These are phyloP conservation scores for Barnettozyma sucrosica DNA, from an alignment of 805 yeast species.

Conservation along the genomic window DNA sequence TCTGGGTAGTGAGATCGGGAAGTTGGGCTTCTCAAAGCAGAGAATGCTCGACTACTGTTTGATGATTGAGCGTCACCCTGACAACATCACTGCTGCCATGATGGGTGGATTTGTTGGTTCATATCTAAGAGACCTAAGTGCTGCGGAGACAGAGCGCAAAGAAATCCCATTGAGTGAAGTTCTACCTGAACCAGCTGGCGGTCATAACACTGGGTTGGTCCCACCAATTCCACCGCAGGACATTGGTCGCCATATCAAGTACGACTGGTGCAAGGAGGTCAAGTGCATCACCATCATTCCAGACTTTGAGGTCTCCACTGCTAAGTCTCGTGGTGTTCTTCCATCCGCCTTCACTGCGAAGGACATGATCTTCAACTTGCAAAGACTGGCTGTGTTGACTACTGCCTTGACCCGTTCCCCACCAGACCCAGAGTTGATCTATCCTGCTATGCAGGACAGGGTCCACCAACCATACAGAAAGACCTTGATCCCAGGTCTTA, in stretches of 20 bases:
- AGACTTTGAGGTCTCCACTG: slow-evolving; percentile 90
- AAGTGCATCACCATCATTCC: slow-evolving; percentile 92
- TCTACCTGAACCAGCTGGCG: slow-evolving; percentile 72
- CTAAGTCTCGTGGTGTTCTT: slow-evolving; percentile 82
- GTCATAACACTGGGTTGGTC: slow-evolving; percentile 57
- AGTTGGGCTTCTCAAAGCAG: slow-evolving; percentile 63
- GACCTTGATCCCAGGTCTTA: slow-evolving; percentile 84
- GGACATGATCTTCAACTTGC: slow-evolving; percentile 89
- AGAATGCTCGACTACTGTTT: slow-evolving; percentile 90
- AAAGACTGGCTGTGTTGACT: slow-evolving; percentile 87
- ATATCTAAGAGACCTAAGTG: slow-evolving; percentile 72
- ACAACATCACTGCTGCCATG: slow-evolving; percentile 97
- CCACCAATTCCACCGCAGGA: slow-evolving; percentile 81
- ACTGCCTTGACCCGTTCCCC: slow-evolving; percentile 83
- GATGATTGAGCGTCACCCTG: slow-evolving; percentile 98
- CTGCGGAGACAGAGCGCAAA: slow-evolving; percentile 65
- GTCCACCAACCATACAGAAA: slow-evolving; percentile 97
- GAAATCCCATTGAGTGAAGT: slow-evolving; percentile 84
- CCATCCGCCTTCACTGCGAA: slow-evolving; percentile 72
- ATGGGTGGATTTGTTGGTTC: slow-evolving; percentile 98
- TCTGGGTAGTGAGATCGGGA: slow-evolving; percentile 81
- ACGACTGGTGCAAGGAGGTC: slow-evolving; percentile 74
- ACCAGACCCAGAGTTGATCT: slow-evolving; percentile 77
- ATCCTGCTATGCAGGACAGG: slow-evolving; percentile 94
- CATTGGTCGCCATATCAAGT: slow-evolving; percentile 85